A percentile compares a stretch with the other conserved stretches of the same genome.
phyloP scores from a whole-genome alignment of 257 asterid genomes.

The Solanum lignicaule region DNA sequence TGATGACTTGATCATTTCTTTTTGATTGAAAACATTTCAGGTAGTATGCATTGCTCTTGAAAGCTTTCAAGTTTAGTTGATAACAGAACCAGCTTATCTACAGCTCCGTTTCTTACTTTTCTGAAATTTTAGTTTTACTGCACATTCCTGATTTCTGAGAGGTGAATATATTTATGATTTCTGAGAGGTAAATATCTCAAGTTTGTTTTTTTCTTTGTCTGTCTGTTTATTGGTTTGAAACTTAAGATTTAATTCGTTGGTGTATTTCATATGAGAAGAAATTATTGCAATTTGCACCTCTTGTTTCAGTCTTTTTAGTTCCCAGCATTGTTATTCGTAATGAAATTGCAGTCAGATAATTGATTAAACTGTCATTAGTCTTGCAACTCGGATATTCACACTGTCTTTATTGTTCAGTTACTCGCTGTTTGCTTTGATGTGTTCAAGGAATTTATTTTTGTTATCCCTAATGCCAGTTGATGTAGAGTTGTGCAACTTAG shows the following conservation, averaged over 20 bases:
- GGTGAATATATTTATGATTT: too few relatives aligned
- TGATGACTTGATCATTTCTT: too few relatives aligned
- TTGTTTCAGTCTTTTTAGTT: neutral
- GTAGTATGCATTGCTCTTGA: too few relatives aligned
- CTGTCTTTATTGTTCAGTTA: neutral
- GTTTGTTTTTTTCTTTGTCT: too few relatives aligned
- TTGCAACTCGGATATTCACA: neutral
- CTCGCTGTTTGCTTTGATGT: neutral
- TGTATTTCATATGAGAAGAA: neutral
- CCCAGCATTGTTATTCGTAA: neutral
- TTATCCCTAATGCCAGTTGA: neutral
- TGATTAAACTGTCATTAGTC: neutral
- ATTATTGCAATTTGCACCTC: neutral
- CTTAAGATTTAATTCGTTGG: neutral
- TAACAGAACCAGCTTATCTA: neutral
- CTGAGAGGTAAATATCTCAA: neutral
- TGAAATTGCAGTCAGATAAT: neutral
- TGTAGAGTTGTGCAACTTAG: neutral
- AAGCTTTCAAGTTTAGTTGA: too few relatives aligned
- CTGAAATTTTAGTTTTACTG: neutral
- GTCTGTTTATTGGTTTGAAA: neutral
- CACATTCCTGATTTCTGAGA: neutral
- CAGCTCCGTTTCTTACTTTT: neutral
- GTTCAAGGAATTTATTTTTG: neutral
- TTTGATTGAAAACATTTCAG: too few relatives aligned